Percentiles rank a stretch among this genome's conserved stretches.
phyloP scores from a whole-genome alignment of 768 basidiomycete species.

The Baorangia bicolor region DNA sequence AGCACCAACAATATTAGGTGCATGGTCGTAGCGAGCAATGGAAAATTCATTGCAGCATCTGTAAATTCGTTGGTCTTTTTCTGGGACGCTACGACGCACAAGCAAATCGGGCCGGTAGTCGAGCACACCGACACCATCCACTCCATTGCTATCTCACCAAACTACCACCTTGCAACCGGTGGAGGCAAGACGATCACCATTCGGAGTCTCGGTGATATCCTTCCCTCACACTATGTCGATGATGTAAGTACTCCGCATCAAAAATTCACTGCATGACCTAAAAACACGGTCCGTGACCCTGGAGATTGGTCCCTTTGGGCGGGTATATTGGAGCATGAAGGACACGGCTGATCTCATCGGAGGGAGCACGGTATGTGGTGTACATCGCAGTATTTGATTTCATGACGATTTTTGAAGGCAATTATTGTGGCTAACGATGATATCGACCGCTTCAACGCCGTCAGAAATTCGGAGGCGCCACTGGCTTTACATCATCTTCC shows the following conservation, averaged over 20 bases:
- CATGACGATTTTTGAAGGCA: neutral
- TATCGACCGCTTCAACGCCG: neutral
- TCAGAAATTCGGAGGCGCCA: neutral
- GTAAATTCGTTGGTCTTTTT: slow-evolving; percentile 2
- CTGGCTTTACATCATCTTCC: neutral
- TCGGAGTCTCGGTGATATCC: slow-evolving; percentile 1
- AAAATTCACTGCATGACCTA: too few species aligned
- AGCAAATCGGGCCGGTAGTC: slow-evolving; percentile 7
- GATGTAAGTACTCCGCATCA: slow-evolving; percentile 1
- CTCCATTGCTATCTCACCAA: slow-evolving; percentile 9
- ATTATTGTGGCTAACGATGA: neutral
- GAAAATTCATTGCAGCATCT: slow-evolving; percentile 8
- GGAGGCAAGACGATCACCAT: slow-evolving; percentile 2
- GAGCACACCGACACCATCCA: neutral
- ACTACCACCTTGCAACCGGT: slow-evolving; percentile 4
- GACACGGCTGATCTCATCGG: neutral
- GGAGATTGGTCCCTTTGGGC: neutral
- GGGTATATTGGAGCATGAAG: neutral
- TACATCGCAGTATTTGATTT: neutral
- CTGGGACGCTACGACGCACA: slow-evolving; percentile 6
- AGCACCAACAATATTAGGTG: neutral
- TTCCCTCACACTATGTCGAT: slow-evolving; percentile 5
- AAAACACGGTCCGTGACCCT: neutral
- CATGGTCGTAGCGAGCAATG: slow-evolving; percentile 9
- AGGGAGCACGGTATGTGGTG: neutral